Evolutionary conservation across 2,329 filamentous ascomycete species (phyloP), one percentile per base, ranked within the genome.

Genomic region (Trichoderma brevicompactum): DNA sequence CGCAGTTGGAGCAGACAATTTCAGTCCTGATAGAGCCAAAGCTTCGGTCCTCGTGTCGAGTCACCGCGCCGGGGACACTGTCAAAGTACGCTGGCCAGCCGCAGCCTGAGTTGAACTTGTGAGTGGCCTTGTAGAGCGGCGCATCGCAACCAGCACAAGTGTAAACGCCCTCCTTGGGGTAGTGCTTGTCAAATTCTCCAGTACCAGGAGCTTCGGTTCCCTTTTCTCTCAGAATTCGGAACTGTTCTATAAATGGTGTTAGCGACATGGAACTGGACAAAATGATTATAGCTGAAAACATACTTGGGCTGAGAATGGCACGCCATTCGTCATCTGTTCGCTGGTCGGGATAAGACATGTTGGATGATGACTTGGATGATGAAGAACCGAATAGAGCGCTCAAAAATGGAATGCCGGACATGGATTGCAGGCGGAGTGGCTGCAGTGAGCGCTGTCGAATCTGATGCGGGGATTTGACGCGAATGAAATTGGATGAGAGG

Each of bases 31-130:
- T 76, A 92, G 97, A 96, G 53, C 94, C 94, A 59, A 93, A 85
- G 0, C 88, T 82, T 54, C 79, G 81, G 77, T 99, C 95, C 69
- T 88, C 87, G 73, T 94, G 90, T 68, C 94, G 84, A 41, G 87
- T 92, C 12, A 99, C 92, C 0, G 94, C 94, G 2, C 93, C 94
- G 0, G 95, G 94, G 59, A 99, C 87, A 70, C 90, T 94, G 79
- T 99, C 95, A 76, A 94, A 99, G 80, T 98, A 99, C 12, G 95
- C 95, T 0, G 95, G 95, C 95, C 95, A 99, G 67, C 95, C 95
- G 79, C 95, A 99, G 48, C 93, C 92, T 17, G 92, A 96, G 78
- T 92, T 92, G 85, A 99, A 99, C 79, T 99, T 99, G 80, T 97
- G 94, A 68, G 85, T 85, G 34, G 95, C 94, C 77, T 89, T 94